Evolutionary conservation across 139 green algal genomes (phyloP).

Genomic region (Dunaliella primolecta): DNA sequence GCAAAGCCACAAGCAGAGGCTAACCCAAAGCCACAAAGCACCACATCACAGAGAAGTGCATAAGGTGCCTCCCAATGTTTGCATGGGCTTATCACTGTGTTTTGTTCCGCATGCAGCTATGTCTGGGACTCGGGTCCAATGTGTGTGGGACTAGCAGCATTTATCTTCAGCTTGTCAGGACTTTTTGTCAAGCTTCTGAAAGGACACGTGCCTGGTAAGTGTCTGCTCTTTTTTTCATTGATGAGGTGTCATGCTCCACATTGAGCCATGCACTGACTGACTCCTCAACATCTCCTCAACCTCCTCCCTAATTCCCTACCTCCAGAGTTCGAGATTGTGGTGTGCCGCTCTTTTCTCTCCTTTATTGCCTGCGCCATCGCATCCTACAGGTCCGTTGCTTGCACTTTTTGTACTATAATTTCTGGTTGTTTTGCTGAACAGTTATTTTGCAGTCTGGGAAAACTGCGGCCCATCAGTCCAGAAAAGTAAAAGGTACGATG

Average conservation of each 20-base stretch:
- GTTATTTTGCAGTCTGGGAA: too few relatives aligned
- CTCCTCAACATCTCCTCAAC: background rate
- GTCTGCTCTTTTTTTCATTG: background rate
- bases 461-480: too few relatives aligned
- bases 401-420: too few relatives aligned
- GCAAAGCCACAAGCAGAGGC: too few relatives aligned
- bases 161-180: background rate
- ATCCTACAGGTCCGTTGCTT: background rate
- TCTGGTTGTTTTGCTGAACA: too few relatives aligned
- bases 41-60: too few relatives aligned
- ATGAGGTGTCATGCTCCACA: background rate
- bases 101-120: too few relatives aligned
- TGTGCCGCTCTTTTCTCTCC: slow-evolving; percentile 2
- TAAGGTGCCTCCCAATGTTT: too few relatives aligned
- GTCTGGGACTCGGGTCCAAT: background rate
- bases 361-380: slow-evolving; percentile 4
- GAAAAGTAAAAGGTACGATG: too few relatives aligned
- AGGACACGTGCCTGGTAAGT: background rate
- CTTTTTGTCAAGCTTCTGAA: background rate
- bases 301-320: background rate
- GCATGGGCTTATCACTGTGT: too few relatives aligned
- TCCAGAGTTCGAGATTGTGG: slow-evolving; percentile 20
- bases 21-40: too few relatives aligned
- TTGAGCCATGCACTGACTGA: background rate
- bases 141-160: background rate